A percentile compares a stretch with the other conserved stretches of the same genome.
These are phyloP conservation scores for Auriculariales sp. DNA, from an alignment of 768 basidiomycete species.

Conservation along the genomic window DNA sequence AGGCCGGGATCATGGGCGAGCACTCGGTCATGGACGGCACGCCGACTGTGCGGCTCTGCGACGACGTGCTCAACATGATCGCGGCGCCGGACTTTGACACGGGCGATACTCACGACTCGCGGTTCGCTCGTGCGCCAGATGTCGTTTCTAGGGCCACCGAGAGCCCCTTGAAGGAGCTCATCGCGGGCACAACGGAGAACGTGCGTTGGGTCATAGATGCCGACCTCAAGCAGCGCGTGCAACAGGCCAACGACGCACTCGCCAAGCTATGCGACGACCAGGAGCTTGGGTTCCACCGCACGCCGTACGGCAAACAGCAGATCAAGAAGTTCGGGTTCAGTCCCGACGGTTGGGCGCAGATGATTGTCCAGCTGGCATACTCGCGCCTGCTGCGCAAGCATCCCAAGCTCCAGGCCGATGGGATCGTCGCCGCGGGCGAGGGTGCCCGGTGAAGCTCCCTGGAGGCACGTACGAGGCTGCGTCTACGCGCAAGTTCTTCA, in stretches of 20 bases:
- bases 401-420: neutral
- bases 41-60: conserved; percentile 58
- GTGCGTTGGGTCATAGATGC: conserved; percentile 51
- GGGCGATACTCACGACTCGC: conserved; percentile 20
- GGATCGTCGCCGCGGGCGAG: conserved; percentile 13
- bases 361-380: conserved; percentile 84
- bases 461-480: conserved; percentile 93
- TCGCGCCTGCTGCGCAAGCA: conserved; percentile 35
- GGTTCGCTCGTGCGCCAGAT: conserved; percentile 9
- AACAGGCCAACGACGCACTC: conserved; percentile 38
- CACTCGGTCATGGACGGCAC: conserved; percentile 89
- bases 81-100: conserved; percentile 50
- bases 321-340: conserved; percentile 83
- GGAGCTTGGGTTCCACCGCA: conserved; percentile 44
- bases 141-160: neutral
- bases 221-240: conserved; percentile 35
- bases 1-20: conserved; percentile 84
- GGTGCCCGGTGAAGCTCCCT: conserved; percentile 25
- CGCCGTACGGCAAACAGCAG: conserved; percentile 68
- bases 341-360: conserved; percentile 90
- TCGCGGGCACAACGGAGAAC: neutral
- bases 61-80: conserved; percentile 49
- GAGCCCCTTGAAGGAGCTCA: neutral
- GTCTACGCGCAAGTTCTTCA: conserved; percentile 73
- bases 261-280: conserved; percentile 47